Evolutionary conservation across 2,329 filamentous ascomycete species (phyloP), one percentile per base, ranked within the genome.

Genomic region (Colletotrichum sp.): DNA sequence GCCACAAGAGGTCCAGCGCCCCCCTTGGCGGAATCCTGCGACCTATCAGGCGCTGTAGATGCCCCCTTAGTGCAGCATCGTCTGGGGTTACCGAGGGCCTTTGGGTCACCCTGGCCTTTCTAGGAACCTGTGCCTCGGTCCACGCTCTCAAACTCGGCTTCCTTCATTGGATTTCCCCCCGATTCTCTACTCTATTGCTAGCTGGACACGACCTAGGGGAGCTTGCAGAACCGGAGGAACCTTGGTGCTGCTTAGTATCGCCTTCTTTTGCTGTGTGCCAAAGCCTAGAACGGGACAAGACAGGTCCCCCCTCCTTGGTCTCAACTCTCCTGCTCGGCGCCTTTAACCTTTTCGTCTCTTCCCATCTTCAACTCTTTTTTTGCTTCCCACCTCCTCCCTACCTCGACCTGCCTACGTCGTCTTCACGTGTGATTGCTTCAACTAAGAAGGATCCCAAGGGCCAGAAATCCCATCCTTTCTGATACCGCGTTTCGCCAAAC

Each of bases 61-160:
- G 10, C 15, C 69, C 57, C 55, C 26, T 68, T 68, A 64, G 73
- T 52, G 64, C 57, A 64, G 63, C 32, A 24, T 44, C 26, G 52
- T 75, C 75, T 75, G 71, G 75, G 75, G 75, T 77, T 72, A 24
- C 75, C 75, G 75, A 77, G 75, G 75, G 60, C 72, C 34, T 74
- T 69, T 68, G 71, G 36, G 64, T 67, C 49, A 60, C 70, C 73
- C 59, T 76, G 64, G 64, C 32, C 63, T 34, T 26, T 65, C 26
- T 73, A 49, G 28, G 10, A 34, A 57, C 72, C 64, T 75, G 75
- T 72, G 72, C 75, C 75, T 77, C 75, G 75, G 75, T 68, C 72
- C 72, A 76, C 24, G 39, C 64, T 74, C 74, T 66, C 44, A 57
- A 73, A 68, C 73, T 59, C 59, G 70, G 64, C 70, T 34, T 74